Evolutionary conservation across 169 alveolate species (phyloP), one percentile per base, ranked within the genome.

Genomic region (Plasmodium malariae): DNA sequence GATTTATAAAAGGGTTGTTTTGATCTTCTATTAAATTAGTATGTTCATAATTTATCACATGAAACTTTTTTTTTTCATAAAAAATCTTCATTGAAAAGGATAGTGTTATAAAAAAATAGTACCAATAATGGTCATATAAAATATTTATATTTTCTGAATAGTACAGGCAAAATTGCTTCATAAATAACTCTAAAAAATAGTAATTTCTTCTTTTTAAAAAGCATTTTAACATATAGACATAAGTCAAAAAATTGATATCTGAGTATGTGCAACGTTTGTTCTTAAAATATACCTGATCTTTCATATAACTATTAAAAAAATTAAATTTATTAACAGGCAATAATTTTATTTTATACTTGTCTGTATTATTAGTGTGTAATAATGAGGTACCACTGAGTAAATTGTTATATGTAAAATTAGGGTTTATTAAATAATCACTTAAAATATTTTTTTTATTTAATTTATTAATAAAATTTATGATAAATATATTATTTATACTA

Each of bases 21-120:
- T 21, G n/a, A 0, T 21, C n/a, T 34, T 59, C 48, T 11, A 36
- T 40, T 4, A 14, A 37, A 6, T 19, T 14, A 6, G 0, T 24
- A 9, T 0, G 19, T 14, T 2, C 34, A 12, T 19, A 30, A 1
- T 24, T 24, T 40, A 11, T 17, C n/a, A 60, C 24, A 54, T 78
- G 43, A 62, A 17, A 28, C 43, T 14, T 86, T 60, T 28, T 37
- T 72, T 57, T 86, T 40, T 40, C 0, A 63, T 86, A 86, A 48
- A 36, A 37, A 5, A 36, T 21, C 51, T 59, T 86, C 87, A 86
- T 55, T 17, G 45, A 40, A 28, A 24, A 24, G 12, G 92, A 54
- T 60, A 86, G n/a, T 19, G 92, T 86, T 43, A 86, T 55, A 21
- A 86, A 48, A 73, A 86, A 86, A 72, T 40, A 70, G 24, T n/a